Evolutionary conservation across 768 basidiomycete genomes (phyloP).

Genomic region (Ramaria sp.): DNA sequence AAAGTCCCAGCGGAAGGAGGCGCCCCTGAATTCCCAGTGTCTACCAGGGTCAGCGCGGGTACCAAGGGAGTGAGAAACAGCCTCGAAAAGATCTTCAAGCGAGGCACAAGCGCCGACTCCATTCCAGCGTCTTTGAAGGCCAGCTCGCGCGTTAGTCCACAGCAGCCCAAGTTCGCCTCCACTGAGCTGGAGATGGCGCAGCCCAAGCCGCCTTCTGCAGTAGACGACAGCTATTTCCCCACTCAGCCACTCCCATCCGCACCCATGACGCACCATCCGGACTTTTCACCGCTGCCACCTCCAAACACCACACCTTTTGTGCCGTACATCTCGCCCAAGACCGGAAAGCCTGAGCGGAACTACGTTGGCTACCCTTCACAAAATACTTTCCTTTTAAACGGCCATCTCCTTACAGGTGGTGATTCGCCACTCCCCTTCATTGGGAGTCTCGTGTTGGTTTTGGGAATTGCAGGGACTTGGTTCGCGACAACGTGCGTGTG

Average conservation of each 20-base stretch:
- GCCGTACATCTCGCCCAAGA: slow-evolving; percentile 26
- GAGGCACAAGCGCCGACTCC: slow-evolving; percentile 26
- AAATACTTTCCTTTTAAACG: slow-evolving; percentile 66
- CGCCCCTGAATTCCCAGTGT: slow-evolving; percentile 1
- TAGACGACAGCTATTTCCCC: slow-evolving; percentile 12
- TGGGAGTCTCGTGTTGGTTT: slow-evolving; percentile 44
- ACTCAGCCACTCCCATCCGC: slow-evolving; percentile 17
- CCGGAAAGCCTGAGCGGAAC: slow-evolving; percentile 36
- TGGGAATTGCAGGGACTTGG: slow-evolving; percentile 71
- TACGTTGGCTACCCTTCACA: slow-evolving; percentile 59
- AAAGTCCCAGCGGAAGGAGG: neutral
- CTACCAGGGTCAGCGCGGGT: slow-evolving; percentile 12
- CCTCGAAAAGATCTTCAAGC: slow-evolving; percentile 48
- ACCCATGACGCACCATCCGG: neutral
- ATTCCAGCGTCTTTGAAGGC: slow-evolving; percentile 14
- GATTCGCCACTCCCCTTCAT: slow-evolving; percentile 81
- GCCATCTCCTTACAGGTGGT: slow-evolving; percentile 71
- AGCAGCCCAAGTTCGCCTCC: slow-evolving; percentile 16
- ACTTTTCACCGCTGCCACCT: slow-evolving; percentile 4
- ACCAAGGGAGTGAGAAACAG: slow-evolving; percentile 36
- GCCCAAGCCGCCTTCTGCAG: slow-evolving; percentile 14
- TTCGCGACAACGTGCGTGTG: slow-evolving; percentile 80
- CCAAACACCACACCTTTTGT: slow-evolving; percentile 10
- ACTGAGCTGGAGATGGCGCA: slow-evolving; percentile 14
- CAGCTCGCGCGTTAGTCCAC: slow-evolving; percentile 13